Evolutionary conservation across 176 grass and related monocot species (phyloP), one percentile per base, ranked within the genome.

Genomic region (Rhynchospora tenuis): DNA sequence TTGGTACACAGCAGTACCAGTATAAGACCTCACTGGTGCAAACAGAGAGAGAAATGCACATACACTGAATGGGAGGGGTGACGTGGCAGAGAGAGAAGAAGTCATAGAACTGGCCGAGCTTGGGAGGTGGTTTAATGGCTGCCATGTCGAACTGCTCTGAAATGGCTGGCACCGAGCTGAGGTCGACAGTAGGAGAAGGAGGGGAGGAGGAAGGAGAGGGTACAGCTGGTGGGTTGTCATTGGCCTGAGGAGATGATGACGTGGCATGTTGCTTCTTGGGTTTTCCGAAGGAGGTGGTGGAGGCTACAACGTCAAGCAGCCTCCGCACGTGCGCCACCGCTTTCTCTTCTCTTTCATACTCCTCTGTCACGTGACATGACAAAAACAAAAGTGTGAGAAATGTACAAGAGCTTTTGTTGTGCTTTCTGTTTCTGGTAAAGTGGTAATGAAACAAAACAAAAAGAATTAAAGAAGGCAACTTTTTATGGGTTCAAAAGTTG

Each of bases 1-100:
- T 51, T 9, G 14, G 56, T 13, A 38, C 45, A 52, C 20, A 57
- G 4, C 46, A 47, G 22, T 59, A 75, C 58, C 6, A 73, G 70
- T 27, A 64, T 47, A 88, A 58, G n/a, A 23, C 6, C 5, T 47
- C 56, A 51, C 78, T 22, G 55, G 31, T 73, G 16, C 0, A 7
- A 64, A 16, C 33, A 82, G 23, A 46, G 59, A 13, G n/a, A 64
- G 9, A 57, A 51, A 61, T 14, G 78, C 19, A 28, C 84, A 80
- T 94, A 98, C 97, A 96, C 61, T 92, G 91, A 81, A 99, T 83
- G 27, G 97, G 97, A 73, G 93, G 85, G 2, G 85, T 89, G 82
- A 99, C 64, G 56, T 99, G 86, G 10, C 91, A 82, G 89, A 99
- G 93, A 74, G 97, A 99, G 93, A 99, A 92, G 93, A 99, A 99